Base-by-base conservation (phyloP, 2,329 filamentous ascomycete species). In the Chaetothyriales sp. region DNA sequence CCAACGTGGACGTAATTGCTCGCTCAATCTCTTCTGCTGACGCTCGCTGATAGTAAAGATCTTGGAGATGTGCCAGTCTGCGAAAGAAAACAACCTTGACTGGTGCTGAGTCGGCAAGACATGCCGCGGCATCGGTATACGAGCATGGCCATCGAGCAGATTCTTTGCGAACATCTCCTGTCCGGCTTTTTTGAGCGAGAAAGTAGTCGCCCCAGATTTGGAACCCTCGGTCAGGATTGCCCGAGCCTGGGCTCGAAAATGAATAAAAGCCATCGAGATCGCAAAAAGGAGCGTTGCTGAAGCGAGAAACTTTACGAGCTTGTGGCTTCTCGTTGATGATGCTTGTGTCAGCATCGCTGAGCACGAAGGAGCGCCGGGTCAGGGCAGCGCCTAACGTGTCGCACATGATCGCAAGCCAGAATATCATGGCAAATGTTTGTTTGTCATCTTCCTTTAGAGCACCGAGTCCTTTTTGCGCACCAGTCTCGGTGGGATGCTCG, bases 21-120 rank as follows among this genome's bases (percentile, higher is more conserved):
- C 70, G 66, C 55, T 79, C 76, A 4, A 78, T 62, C 5, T 63
- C 62, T 5, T 68, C 62, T 18, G 62, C 63, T 47, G 60, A 52
- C 43, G 58, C 61, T 18, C 64, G 64, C 50, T 72, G 66, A 45
- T 72, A 66, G 8, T 78, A 54, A 3, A 75, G 65, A 19, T 71
- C 74, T 55, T 80, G 76, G 0, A 80, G 68, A n/a, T 72, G 73
- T 0, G 73, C 72, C 6, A 79, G 69, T 51, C 75, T 72, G 10
- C 77, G 73, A 57, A 75, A 80, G 2, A 80, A 68, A 1, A 80
- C 65, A 1, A 80, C 75, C 59, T 80, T 80, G 51, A 79, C 73
- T 0, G 76, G 75, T 1, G 75, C 74, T 2, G 76, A 73, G 51
- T 74, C 70, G 12, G 71, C 70, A 1, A 80, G 67, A 1, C 70